Base-by-base conservation (phyloP, 1,139 yeast species). In the Saccharomyces pastorianus region DNA sequence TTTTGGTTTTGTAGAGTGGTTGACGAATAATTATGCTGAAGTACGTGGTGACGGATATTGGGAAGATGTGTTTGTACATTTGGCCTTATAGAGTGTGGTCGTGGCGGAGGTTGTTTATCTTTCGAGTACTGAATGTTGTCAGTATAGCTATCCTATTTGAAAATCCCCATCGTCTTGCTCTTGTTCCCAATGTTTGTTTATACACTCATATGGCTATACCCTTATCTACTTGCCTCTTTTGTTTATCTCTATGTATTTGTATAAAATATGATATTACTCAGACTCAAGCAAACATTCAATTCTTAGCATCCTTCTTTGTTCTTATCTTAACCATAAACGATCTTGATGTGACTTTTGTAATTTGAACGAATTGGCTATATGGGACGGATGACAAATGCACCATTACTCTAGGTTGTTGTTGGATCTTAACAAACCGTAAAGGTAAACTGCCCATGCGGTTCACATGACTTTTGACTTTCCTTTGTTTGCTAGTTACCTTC, bases 371-470 rank as follows among this genome's bases (percentile, higher is more conserved):
- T 17, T 63, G 56, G 50, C 62, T 66, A 56, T 61, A 65, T 8
- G 70, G 66, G 5, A 61, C 59, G 13, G 71, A 62, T 8, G 71
- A 67, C 11, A 68, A 47, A 32, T 61, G 64, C 3, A 68, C 63
- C 31, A 55, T 59, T 44, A 63, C 64, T 31, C 51, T 52, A 5
- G 57, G 58, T 1, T 57, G 47, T n/a, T 60, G 51, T 1, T 57
- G 49, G 4, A 69, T 60, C 48, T 59, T 68, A 7, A 67, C 65
- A 54, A 62, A 68, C 48, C 72, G 56, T 3, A 68, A 48, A 1
- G 72, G 72, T 4, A 69, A 53, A 4, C 61, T 50, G 2, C 72
- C 72, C 6, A 68, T 56, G 51, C 62, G 66, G 41, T 61, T 61
- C 2, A 66, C 48, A 14, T 55, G 1, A 51, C 46, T 27, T 63